Evolutionary conservation across 2,329 filamentous ascomycete genomes (phyloP).

Genomic region (Plectosphaerella plurivora): DNA sequence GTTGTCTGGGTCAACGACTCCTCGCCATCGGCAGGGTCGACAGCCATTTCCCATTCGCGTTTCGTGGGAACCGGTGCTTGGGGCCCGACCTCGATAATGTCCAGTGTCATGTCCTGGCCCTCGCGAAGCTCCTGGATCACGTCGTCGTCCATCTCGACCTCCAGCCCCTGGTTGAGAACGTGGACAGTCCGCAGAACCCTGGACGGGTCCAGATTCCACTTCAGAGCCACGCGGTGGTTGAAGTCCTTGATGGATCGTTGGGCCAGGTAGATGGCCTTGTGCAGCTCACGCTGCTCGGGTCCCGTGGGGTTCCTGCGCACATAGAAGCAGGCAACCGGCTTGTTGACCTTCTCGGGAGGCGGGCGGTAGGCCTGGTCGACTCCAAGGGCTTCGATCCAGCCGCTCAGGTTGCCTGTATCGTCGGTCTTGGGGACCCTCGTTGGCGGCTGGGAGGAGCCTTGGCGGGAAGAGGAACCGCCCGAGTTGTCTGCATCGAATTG

Average conservation of each 20-base stretch:
- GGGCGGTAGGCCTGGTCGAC: constrained; percentile 85
- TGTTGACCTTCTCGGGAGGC: constrained; percentile 65
- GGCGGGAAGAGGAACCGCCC: constrained; percentile 38
- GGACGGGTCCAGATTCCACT: constrained; percentile 74
- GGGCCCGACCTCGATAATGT: constrained; percentile 47
- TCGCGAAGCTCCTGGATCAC: constrained; percentile 79
- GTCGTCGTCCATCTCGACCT: constrained; percentile 87
- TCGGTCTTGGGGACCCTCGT: constrained; percentile 50
- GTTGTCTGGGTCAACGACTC: constrained; percentile 21
- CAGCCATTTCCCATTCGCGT: constrained; percentile 58
- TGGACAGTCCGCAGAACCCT: constrained; percentile 69
- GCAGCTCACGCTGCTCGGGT: constrained; percentile 54
- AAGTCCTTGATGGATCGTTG: constrained; percentile 74
- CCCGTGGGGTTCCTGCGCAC: constrained; percentile 53
- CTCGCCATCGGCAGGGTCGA: constrained; percentile 42
- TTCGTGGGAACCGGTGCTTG: constrained; percentile 34
- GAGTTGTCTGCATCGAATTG: constrained; percentile 50
- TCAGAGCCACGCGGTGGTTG: constrained; percentile 65
- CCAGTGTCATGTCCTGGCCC: constrained; percentile 84
- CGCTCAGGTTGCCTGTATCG: constrained; percentile 61
- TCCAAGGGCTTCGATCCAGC: constrained; percentile 87
- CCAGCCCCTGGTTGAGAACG: constrained; percentile 68
- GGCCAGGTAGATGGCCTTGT: constrained; percentile 82
- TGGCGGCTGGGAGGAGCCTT: constrained; percentile 45
- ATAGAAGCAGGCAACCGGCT: constrained; percentile 85